Conservation (phyloP, 768 basidiomycete genomes). For the Suillus bovinus region DNA sequence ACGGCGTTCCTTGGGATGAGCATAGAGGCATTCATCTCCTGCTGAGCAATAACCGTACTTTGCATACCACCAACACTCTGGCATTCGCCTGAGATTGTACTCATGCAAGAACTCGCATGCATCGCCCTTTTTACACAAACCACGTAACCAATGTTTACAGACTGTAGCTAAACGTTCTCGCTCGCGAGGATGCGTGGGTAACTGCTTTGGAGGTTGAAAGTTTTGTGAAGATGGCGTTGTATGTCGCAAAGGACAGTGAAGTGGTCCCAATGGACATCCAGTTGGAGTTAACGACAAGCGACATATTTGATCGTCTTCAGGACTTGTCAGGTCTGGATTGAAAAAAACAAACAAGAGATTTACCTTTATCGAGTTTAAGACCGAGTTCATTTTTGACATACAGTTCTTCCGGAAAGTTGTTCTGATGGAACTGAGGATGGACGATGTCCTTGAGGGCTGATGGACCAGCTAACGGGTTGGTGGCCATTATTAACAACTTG, state of each 20-base stretch:
- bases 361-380: slow-evolving; percentile 91
- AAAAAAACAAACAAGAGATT: slow-evolving; percentile 23
- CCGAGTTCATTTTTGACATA: slow-evolving; percentile 82
- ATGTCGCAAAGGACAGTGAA: slow-evolving; percentile 90
- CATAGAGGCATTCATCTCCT: slow-evolving; percentile 96
- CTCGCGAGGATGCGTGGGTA: slow-evolving; percentile 82
- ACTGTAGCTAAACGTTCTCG: slow-evolving; percentile 86
- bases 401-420: slow-evolving; percentile 79
- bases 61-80: slow-evolving; percentile 98
- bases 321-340: too few relatives aligned
- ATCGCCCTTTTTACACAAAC: slow-evolving; percentile 97
- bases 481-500: slow-evolving; percentile 33
- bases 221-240: slow-evolving; percentile 86
- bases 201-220: slow-evolving; percentile 83
- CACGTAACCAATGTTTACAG: slow-evolving; percentile 98
- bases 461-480: slow-evolving; percentile 56
- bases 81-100: slow-evolving; percentile 97
- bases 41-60: slow-evolving; percentile 98
- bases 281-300: slow-evolving; percentile 75
- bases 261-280: slow-evolving; percentile 89
- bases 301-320: slow-evolving; percentile 98
- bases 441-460: slow-evolving; percentile 69
- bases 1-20: slow-evolving; percentile 88
- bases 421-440: slow-evolving; percentile 92
- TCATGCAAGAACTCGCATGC: slow-evolving; percentile 99